These are phyloP conservation scores for Phialophora verrucosa DNA, from an alignment of 2,329 filamentous ascomycete genomes.

Conservation along the genomic window DNA sequence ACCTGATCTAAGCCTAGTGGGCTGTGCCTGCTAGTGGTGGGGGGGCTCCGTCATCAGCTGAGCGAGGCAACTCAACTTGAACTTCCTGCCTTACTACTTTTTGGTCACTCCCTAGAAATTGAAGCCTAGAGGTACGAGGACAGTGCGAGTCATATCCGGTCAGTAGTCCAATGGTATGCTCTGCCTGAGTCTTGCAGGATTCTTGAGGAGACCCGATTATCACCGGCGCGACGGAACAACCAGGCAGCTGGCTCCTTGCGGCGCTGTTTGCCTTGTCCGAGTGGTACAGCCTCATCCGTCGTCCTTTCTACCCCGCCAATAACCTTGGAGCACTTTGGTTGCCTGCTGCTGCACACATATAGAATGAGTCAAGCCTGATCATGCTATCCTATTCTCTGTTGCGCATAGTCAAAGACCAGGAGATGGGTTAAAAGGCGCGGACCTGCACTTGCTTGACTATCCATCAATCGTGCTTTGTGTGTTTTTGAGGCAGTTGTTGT, in stretches of 20 bases:
- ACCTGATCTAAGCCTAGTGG: background rate
- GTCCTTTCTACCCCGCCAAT: background rate
- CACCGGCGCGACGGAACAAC: background rate
- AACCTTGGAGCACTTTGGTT: background rate
- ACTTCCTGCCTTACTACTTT: background rate
- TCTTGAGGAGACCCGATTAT: background rate
- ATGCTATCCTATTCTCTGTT: background rate
- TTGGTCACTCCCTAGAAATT: background rate
- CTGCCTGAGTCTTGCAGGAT: background rate
- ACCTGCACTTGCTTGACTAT: background rate
- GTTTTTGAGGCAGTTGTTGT: background rate
- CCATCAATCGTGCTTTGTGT: background rate
- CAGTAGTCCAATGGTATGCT: constrained; percentile 7
- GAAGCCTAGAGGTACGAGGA: background rate
- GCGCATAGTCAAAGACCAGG: background rate
- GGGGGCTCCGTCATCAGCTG: background rate
- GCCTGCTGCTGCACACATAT: constrained; percentile 4
- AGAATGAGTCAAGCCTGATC: constrained; percentile 14
- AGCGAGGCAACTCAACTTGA: background rate
- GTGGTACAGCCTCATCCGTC: constrained; percentile 9
- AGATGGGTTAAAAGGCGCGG: background rate
- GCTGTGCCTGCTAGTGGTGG: background rate
- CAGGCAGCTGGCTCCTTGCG: constrained; percentile 11
- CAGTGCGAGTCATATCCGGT: constrained; percentile 8
- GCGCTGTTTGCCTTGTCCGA: constrained; percentile 1